Evolutionary conservation across 345 rosid species (phyloP), one percentile per base, ranked within the genome.

Genomic region (Dovyalis caffra): DNA sequence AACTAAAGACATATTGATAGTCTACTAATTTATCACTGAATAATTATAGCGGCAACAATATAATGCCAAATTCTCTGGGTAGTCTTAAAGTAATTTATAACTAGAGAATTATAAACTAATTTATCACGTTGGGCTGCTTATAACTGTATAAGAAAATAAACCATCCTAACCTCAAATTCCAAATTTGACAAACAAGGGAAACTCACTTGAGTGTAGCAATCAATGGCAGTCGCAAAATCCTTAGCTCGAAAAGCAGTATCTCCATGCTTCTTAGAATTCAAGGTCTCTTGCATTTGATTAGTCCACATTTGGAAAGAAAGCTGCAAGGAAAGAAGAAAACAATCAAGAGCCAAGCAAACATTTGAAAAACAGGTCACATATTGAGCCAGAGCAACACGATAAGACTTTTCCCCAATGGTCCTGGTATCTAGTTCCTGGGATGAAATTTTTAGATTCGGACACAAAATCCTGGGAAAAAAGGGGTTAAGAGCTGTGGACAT

Each of bases 261-360:
- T 51, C 99, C 99, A 62, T 83, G 97, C 81, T 90, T 92, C 91
- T 91, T 95, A 60, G 92, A 88, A 60, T 93, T 94, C 80, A 83
- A 78, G 60, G 97, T 91, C 78, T 95, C 98, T 83, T 93, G 99
- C 97, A 95, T 87, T 83, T 85, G 92, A 83, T 81, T 88, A 70
- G 99, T 90, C 99, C 99, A 95, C 96, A 95, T 84, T 87, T 95
- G 99, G 72, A 95, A 95, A 76, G 99, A 95, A 72, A 92, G 97
- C 97, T 92, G 87, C 80, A 77, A 76, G 9, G 49, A 34, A 76
- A 60, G 47, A 32, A 21, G 34, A 38, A 60, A 16, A 11, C 25
- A 32, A 26, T 18, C 12, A 11, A 12, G 71, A 43, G 58, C 11
- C 2, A 64, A 43, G 14, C 16, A 43, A 10, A 32, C 23, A 34